These are phyloP conservation scores for Malus fusca DNA, from an alignment of 306 rosid species.

Conservation along the genomic window DNA sequence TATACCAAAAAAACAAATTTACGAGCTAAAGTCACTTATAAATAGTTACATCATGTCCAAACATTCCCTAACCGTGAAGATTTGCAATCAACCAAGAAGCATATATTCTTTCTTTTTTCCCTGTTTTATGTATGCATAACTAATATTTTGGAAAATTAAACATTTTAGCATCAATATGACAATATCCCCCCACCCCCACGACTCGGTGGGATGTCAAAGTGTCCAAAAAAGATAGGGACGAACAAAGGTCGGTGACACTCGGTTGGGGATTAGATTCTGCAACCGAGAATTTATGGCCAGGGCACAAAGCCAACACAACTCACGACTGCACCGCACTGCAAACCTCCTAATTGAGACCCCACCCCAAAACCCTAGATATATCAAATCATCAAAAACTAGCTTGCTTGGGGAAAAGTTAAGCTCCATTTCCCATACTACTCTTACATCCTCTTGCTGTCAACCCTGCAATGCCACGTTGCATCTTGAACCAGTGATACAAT, in stretches of 20 bases:
- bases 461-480: not conserved
- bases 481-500: not conserved
- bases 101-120: conserved; percentile 6
- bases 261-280: conserved; percentile 12
- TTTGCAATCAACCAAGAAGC: not conserved
- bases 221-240: not conserved
- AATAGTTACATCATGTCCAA: not conserved
- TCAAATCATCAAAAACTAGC: not conserved
- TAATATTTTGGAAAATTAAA: not conserved
- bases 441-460: not conserved
- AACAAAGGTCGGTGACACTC: conserved; percentile 7
- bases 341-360: not conserved
- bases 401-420: not conserved
- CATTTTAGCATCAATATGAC: not conserved
- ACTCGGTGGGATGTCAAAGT: conserved; percentile 1
- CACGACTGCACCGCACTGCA: not conserved
- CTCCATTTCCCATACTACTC: not conserved
- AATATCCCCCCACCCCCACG: not conserved
- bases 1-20: too few relatives aligned
- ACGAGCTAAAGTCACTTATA: too few relatives aligned
- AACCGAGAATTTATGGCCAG: conserved; percentile 29
- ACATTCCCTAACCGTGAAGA: not conserved
- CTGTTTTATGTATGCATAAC: not conserved
- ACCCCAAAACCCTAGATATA: not conserved
- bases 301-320: not conserved